Evolutionary conservation across 1,284 basidiomycete genomes (phyloP), one percentile per base, ranked within the genome.

Genomic region (Athelia sp.): DNA sequence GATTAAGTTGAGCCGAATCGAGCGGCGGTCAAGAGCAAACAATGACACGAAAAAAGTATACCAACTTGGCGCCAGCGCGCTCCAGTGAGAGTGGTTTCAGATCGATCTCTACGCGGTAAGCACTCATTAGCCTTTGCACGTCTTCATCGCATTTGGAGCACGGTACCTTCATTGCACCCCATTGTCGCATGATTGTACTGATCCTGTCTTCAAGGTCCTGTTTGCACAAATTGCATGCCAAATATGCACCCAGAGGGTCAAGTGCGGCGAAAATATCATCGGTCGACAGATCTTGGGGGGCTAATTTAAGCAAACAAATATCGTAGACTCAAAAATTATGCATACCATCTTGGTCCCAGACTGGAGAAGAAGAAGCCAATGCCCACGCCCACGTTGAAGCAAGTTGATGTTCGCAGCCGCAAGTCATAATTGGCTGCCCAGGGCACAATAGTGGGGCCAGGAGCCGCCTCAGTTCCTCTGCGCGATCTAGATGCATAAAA

Each of bases 401-500:
- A 38, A 52, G 50, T 21, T 54, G 55, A 35, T 55, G 49, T 4
- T 43, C 40, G 19, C 11, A 21, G 19, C 21, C 40, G 24, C 46
- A 48, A 22, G 51, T 49, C 22, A 48, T 50, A 4, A 50, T 47
- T 13, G 50, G 49, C 9, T 51, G 49, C 38, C 58, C 58, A 13
- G 50, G 47, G 2, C 48, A 50, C 14, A 58, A 58, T 21, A 54
- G 57, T n/a, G 52, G 50, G 8, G 56, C 46, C 9, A 62, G 47
- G 21, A 58, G 40, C 9, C 57, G 50, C 43, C 59, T 61, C 14
- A 60, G 51, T 17, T 49, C 54, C 13, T 58, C 61, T 2, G 53
- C 50, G 18, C 62, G 54, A 9, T 57, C 58, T 10, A 60, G 51
- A 45, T 62, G 62, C 3, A 63, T 52, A 51, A 59, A 60, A 43